phyloP scores from a whole-genome alignment of 2,329 filamentous ascomycete species.

The Alternaria solani region DNA sequence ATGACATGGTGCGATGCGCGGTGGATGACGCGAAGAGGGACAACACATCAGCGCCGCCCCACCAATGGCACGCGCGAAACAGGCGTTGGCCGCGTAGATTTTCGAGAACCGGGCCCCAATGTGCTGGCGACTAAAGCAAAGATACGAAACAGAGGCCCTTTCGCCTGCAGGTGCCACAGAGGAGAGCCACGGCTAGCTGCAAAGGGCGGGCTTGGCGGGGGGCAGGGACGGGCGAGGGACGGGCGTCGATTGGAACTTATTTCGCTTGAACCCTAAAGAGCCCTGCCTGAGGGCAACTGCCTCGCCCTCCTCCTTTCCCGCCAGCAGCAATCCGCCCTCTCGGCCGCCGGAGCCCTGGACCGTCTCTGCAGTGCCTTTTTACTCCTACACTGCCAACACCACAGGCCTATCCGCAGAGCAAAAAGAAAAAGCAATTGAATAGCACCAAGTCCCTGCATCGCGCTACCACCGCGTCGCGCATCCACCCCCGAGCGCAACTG shows the following conservation, averaged over 20 bases:
- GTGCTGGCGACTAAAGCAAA: slow-evolving; percentile 20
- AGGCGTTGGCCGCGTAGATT: slow-evolving; percentile 14
- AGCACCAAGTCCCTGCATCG: slow-evolving; percentile 26
- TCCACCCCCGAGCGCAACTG: slow-evolving; percentile 15
- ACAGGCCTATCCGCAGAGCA: slow-evolving; percentile 9
- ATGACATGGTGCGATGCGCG: slow-evolving; percentile 18
- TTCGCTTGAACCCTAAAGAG: slow-evolving; percentile 29
- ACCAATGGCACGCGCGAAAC: slow-evolving; percentile 23
- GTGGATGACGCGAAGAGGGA: slow-evolving; percentile 35
- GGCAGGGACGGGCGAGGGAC: slow-evolving; percentile 14
- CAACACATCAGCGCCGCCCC: slow-evolving; percentile 30
- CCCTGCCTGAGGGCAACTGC: slow-evolving; percentile 22
- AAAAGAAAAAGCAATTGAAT: slow-evolving; percentile 18
- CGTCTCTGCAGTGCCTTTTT: slow-evolving; percentile 1
- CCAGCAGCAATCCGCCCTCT: slow-evolving; percentile 10
- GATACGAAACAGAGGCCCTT: slow-evolving; percentile 21
- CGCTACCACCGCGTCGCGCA: slow-evolving; percentile 23
- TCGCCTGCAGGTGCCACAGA: slow-evolving; percentile 2
- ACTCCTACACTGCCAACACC: slow-evolving; percentile 7
- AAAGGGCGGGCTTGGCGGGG: slow-evolving; percentile 12
- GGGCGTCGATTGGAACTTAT: slow-evolving; percentile 25
- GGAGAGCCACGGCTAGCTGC: slow-evolving; percentile 5
- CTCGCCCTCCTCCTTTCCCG: slow-evolving; percentile 28
- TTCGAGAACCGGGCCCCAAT: slow-evolving; percentile 12
- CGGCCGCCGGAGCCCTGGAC: neutral